A percentile compares a stretch with the other conserved stretches of the same genome.
phyloP scores from a whole-genome alignment of 129 eudicot species.

The Centella asiatica region DNA sequence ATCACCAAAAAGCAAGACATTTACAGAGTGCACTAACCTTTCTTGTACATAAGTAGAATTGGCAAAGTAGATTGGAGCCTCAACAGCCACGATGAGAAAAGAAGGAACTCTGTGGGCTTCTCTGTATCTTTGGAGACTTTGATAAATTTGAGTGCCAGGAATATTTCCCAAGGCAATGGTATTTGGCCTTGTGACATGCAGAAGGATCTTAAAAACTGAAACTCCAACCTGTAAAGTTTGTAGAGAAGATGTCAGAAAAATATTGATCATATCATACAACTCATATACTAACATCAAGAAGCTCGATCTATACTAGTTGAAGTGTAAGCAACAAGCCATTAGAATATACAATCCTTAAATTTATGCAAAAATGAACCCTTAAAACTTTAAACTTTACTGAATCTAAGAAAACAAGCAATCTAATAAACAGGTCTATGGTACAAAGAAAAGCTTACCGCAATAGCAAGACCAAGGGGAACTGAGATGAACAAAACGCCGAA shows the following conservation, averaged over 20 bases:
- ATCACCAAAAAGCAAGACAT: neutral
- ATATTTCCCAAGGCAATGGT: slow-evolving; percentile 65
- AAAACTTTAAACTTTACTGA: too few relatives aligned
- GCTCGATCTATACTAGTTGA: neutral
- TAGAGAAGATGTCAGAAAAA: slow-evolving; percentile 9
- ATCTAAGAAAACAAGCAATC: neutral
- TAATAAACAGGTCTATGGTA: neutral
- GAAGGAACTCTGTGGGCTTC: slow-evolving; percentile 76
- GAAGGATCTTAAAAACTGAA: slow-evolving; percentile 84
- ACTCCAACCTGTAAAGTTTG: slow-evolving; percentile 72
- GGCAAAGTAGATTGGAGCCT: slow-evolving; percentile 90
- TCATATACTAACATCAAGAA: neutral
- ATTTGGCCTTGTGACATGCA: slow-evolving; percentile 95
- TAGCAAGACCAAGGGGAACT: slow-evolving; percentile 85
- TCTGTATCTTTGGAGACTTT: slow-evolving; percentile 55
- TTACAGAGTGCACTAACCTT: slow-evolving; percentile 37
- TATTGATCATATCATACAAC: neutral
- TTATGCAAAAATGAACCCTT: too few relatives aligned
- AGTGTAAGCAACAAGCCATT: neutral
- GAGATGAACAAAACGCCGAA: slow-evolving; percentile 91
- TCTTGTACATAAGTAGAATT: slow-evolving; percentile 84
- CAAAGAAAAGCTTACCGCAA: slow-evolving; percentile 50
- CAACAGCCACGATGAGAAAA: slow-evolving; percentile 70
- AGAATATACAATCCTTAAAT: too few relatives aligned
- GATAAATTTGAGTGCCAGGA: slow-evolving; percentile 79